phyloP scores from a whole-genome alignment of 1,284 basidiomycete species.

The Boletus mariae region DNA sequence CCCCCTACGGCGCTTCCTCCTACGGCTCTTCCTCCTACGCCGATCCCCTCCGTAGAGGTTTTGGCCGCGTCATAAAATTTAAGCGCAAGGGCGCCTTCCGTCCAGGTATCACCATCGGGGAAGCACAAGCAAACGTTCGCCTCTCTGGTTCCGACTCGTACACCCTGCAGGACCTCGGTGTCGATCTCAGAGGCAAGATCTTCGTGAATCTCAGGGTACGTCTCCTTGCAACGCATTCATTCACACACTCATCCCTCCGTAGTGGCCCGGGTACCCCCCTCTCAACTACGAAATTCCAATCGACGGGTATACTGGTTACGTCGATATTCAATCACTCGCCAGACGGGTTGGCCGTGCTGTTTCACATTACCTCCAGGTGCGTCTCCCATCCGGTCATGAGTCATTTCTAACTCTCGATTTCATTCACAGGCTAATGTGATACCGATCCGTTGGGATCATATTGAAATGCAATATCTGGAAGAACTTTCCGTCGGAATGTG shows the following conservation, averaged over 20 bases:
- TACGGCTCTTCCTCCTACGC: slow-evolving; percentile 15
- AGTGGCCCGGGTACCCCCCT: slow-evolving; percentile 71
- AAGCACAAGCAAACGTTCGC: slow-evolving; percentile 63
- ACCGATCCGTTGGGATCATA: slow-evolving; percentile 62
- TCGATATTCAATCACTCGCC: slow-evolving; percentile 63
- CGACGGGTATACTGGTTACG: slow-evolving; percentile 60
- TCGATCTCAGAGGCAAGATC: slow-evolving; percentile 56
- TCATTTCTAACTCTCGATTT: slow-evolving; percentile 14
- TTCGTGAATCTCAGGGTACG: slow-evolving; percentile 59
- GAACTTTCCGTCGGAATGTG: slow-evolving; percentile 65
- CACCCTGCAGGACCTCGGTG: slow-evolving; percentile 58
- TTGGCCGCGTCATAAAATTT: slow-evolving; percentile 59
- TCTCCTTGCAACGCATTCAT: slow-evolving; percentile 1
- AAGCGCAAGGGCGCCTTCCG: slow-evolving; percentile 65
- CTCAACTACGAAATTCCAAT: slow-evolving; percentile 74
- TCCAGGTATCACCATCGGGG: slow-evolving; percentile 62
- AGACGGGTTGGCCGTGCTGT: slow-evolving; percentile 67
- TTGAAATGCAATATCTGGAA: slow-evolving; percentile 69
- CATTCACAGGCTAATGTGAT: slow-evolving; percentile 55
- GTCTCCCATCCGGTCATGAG: slow-evolving; percentile 5
- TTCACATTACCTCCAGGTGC: slow-evolving; percentile 70
- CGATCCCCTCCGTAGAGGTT: slow-evolving; percentile 45
- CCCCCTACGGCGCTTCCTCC: too few relatives aligned
- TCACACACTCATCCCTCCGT: slow-evolving; percentile 3
- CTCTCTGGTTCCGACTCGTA: slow-evolving; percentile 60